These are phyloP conservation scores for Senna tora DNA, from an alignment of 306 rosid species.

Conservation along the genomic window DNA sequence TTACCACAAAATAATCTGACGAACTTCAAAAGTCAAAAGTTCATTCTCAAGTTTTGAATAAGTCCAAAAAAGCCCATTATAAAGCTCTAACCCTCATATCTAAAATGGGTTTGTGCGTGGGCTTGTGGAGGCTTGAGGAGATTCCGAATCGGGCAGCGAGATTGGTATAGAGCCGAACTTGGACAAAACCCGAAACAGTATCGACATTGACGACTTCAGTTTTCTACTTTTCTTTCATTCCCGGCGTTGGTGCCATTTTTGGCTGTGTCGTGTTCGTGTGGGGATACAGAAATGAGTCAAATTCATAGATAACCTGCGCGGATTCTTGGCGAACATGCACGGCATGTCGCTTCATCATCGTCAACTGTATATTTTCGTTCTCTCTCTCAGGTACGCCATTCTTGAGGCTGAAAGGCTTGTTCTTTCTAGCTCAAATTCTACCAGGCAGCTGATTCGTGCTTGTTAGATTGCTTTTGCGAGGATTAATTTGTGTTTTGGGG, in stretches of 20 bases:
- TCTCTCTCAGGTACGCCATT: constrained; percentile 32
- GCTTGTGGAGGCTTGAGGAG: too few species aligned
- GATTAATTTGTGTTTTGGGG: constrained; percentile 22
- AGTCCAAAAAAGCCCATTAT: too few species aligned
- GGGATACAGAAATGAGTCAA: background rate
- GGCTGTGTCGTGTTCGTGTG: background rate
- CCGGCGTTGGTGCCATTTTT: constrained; percentile 17
- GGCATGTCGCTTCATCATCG: background rate
- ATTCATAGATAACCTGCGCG: constrained; percentile 4
- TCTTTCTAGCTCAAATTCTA: background rate
- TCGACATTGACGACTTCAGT: constrained; percentile 29
- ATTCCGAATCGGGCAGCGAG: too few species aligned
- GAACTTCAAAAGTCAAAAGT: too few species aligned
- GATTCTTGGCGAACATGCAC: background rate
- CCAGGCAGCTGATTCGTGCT: background rate
- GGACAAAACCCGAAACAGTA: background rate
- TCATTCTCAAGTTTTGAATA: too few species aligned
- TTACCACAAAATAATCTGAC: too few species aligned
- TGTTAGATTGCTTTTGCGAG: background rate
- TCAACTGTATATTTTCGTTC: background rate
- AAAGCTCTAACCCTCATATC: too few species aligned
- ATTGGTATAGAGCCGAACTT: too few species aligned
- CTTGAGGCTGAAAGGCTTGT: background rate
- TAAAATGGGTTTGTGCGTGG: too few species aligned
- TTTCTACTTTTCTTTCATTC: constrained; percentile 22